Evolutionary conservation across 2,329 filamentous ascomycete genomes (phyloP).

Genomic region (Alternaria sp.): DNA sequence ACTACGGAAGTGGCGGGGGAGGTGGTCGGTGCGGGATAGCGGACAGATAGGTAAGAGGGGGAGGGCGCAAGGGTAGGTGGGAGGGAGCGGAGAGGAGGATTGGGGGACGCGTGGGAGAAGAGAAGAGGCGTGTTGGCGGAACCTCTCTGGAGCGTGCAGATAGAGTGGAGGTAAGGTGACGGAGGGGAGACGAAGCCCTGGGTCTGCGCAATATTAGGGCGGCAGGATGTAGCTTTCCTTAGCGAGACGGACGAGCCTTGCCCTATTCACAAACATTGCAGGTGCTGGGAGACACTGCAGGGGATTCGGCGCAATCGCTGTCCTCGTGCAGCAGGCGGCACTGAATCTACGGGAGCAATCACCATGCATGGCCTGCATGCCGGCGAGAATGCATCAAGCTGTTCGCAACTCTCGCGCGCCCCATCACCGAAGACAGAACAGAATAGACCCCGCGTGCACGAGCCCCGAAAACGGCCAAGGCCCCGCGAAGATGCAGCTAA

Average conservation of each 20-base stretch:
- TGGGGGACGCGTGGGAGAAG: conserved; percentile 26
- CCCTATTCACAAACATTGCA: conserved; percentile 31
- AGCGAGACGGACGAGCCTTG: conserved; percentile 42
- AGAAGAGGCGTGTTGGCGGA: conserved; percentile 26
- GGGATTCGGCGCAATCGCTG: conserved; percentile 9
- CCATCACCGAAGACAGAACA: conserved; percentile 16
- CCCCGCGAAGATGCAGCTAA: conserved; percentile 16
- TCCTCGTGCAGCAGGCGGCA: conserved; percentile 16
- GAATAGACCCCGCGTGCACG: conserved; percentile 26
- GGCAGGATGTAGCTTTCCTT: conserved; percentile 34
- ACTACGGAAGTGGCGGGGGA: conserved; percentile 44
- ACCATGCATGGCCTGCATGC: conserved; percentile 13
- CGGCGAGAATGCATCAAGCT: conserved; percentile 12
- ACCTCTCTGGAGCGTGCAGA: conserved; percentile 15
- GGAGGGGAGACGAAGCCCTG: conserved; percentile 19
- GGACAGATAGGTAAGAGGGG: conserved; percentile 16
- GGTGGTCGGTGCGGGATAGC: conserved; percentile 40
- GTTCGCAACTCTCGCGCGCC: conserved; percentile 19
- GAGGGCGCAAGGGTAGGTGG: conserved; percentile 18
- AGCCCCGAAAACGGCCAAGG: conserved; percentile 17
- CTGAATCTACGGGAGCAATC: conserved; percentile 13
- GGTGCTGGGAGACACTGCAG: conserved; percentile 13
- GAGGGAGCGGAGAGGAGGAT: conserved; percentile 25
- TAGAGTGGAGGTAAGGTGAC: conserved; percentile 30
- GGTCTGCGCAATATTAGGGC: conserved; percentile 27